Evolutionary conservation across 176 grass and related monocot species (phyloP).

Genomic region (Bothriochloa decipiens): DNA sequence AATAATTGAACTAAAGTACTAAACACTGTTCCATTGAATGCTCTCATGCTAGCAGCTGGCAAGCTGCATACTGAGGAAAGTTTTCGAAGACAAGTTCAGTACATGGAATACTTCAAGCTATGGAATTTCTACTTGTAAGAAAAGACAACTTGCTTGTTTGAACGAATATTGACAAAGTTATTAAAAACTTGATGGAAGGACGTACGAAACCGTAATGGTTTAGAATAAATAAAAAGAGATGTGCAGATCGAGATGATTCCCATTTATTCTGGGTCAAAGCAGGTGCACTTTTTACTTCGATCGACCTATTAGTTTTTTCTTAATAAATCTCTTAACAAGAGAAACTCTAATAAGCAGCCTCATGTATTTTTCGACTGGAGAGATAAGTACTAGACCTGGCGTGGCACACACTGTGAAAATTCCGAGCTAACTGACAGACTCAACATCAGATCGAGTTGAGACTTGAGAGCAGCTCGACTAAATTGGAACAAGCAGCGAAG

Average conservation of each 20-base stretch:
- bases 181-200: background rate
- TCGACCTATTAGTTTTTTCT: background rate
- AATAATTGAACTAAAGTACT: background rate
- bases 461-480: slow-evolving; percentile 28
- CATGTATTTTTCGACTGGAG: background rate
- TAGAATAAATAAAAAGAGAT: background rate
- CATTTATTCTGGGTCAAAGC: background rate
- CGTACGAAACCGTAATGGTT: background rate
- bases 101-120: slow-evolving; percentile 19
- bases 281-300: background rate
- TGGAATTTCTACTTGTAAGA: slow-evolving; percentile 31
- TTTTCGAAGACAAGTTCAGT: background rate
- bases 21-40: slow-evolving; percentile 34
- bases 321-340: background rate
- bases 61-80: background rate
- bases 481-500: slow-evolving; percentile 26
- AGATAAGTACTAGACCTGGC: background rate
- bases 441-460: background rate
- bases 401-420: background rate
- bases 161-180: slow-evolving; percentile 12
- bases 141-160: slow-evolving; percentile 24
- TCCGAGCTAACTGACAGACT: slow-evolving; percentile 18
- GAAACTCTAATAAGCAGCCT: background rate
- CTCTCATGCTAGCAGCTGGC: background rate
- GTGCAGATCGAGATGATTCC: background rate